These are phyloP conservation scores for Corynespora cassiicola DNA, from an alignment of 2,329 filamentous ascomycete genomes.

Conservation along the genomic window DNA sequence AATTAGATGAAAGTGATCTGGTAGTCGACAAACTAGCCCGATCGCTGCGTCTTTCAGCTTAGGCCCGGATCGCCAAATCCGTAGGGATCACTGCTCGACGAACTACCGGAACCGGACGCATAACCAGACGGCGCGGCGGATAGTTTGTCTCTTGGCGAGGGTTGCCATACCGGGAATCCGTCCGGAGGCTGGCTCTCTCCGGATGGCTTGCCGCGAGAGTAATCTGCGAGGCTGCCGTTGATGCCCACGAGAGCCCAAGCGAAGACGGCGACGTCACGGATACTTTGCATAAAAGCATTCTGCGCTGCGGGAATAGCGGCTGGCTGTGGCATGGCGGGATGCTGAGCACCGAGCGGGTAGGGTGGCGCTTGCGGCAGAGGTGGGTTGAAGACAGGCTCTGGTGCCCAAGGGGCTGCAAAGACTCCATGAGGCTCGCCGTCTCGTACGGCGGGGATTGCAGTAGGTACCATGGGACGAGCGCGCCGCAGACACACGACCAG, in stretches of 20 bases:
- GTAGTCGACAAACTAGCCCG: too few relatives aligned
- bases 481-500: conserved; percentile 80
- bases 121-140: conserved; percentile 43
- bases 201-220: conserved; percentile 65
- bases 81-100: conserved; percentile 40
- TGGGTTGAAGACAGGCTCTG: conserved; percentile 64
- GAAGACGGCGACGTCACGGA: conserved; percentile 86
- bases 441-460: conserved; percentile 26
- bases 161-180: conserved; percentile 66
- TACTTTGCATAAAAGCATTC: conserved; percentile 76
- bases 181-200: conserved; percentile 69
- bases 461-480: conserved; percentile 73
- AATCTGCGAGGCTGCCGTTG: conserved; percentile 74
- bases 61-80: conserved; percentile 46
- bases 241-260: conserved; percentile 83
- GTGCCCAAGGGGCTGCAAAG: conserved; percentile 82
- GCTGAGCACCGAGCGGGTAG: conserved; percentile 41
- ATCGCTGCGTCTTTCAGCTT: too few relatives aligned
- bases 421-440: conserved; percentile 59
- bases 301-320: conserved; percentile 51
- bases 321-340: conserved; percentile 53
- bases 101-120: conserved; percentile 37
- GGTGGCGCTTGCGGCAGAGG: conserved; percentile 46
- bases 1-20: background rate
- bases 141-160: conserved; percentile 25